Evolutionary conservation across 495 filamentous ascomycete species (phyloP), one percentile per base, ranked within the genome.

Genomic region (Sordaria brevicollis): DNA sequence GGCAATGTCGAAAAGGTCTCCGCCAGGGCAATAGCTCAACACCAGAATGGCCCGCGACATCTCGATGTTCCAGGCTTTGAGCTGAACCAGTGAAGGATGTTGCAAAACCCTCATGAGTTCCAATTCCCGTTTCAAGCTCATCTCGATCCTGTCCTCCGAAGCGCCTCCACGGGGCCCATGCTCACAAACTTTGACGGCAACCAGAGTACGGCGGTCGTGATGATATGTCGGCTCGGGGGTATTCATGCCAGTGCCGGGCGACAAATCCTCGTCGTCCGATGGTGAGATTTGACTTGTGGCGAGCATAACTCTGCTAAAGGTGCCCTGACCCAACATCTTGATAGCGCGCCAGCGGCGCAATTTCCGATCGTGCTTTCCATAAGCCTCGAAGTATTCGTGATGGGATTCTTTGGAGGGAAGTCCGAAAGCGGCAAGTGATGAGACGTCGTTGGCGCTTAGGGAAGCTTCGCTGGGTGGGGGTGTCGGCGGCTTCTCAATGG

Each of bases 141-240:
- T 91, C 78, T 97, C 93, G 57, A 98, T 85, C 41, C 95, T 88
- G 72, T 97, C 91, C 76, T 96, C 93, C 1, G 86, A 88, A 10
- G 93, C 94, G 21, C 93, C 93, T 37, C 95, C 96, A 9, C 92
- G 91, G 10, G 95, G 94, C 2, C 94, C 95, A 78, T 96, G 92
- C 75, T 97, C 93, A 71, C 96, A 93, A 68, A 99, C 88, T 79
- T 99, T 99, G 74, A 99, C 89, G 13, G 95, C 95, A 11, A 98
- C 96, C 29, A 98, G 85, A 81, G 76, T 89, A 73, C 71, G 87
- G 37, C 72, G 82, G 71, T 75, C 81, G 35, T 76, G 74, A 54
- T 74, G 72, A 29, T 76, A 65, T 17, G 65, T 36, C 11, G 72
- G 71, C 35, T 74, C 75, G 1, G 76, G 74, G 3, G 71, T 73